These are phyloP conservation scores for Saccharomycopsis amapae DNA, from an alignment of 805 yeast genomes.

Conservation along the genomic window DNA sequence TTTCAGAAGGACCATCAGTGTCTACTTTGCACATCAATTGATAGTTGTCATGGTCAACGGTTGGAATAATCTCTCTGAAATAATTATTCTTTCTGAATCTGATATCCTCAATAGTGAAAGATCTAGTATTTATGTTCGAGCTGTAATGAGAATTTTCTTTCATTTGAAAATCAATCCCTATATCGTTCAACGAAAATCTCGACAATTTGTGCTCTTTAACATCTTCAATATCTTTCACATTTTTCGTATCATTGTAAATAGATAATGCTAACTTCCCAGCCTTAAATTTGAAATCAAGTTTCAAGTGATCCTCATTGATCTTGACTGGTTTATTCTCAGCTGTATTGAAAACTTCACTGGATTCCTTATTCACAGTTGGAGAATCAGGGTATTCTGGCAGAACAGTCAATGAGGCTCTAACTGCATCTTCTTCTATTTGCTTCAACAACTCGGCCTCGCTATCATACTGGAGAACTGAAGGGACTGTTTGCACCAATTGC, in stretches of 20 bases:
- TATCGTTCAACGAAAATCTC: constrained; percentile 50
- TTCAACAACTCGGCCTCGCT: constrained; percentile 38
- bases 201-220: constrained; percentile 37
- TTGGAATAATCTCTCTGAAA: constrained; percentile 78
- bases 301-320: constrained; percentile 25
- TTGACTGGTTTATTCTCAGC: background rate
- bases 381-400: constrained; percentile 28
- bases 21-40: constrained; percentile 60
- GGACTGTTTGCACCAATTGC: constrained; percentile 47
- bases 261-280: constrained; percentile 61
- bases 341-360: constrained; percentile 22
- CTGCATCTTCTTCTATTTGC: constrained; percentile 58
- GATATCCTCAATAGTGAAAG: constrained; percentile 74
- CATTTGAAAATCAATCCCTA: constrained; percentile 45
- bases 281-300: constrained; percentile 43
- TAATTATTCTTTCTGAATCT: constrained; percentile 55
- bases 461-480: constrained; percentile 43
- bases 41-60: constrained; percentile 48
- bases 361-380: constrained; percentile 22
- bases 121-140: constrained; percentile 56
- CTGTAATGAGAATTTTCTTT: constrained; percentile 47
- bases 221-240: constrained; percentile 30
- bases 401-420: constrained; percentile 49
- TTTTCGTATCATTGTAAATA: constrained; percentile 46
- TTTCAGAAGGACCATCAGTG: constrained; percentile 34